Conservation (phyloP, 176 grass and related monocot genomes). For the Aegilops bicornis region DNA sequence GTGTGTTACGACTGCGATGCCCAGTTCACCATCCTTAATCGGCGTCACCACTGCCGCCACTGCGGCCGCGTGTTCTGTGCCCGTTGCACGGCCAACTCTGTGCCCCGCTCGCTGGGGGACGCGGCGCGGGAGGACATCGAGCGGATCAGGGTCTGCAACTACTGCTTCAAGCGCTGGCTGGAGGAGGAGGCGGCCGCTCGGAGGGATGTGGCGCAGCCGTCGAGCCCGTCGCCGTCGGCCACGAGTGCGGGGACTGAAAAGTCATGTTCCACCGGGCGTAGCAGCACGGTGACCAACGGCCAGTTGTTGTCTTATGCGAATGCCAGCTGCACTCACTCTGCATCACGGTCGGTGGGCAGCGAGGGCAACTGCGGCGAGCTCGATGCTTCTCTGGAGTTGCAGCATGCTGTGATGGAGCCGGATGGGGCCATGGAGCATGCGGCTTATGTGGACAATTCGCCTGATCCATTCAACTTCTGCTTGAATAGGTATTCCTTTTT, state of each 20-base stretch:
- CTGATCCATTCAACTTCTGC: conserved; percentile 60
- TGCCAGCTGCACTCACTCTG: conserved; percentile 37
- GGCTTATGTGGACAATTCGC: conserved; percentile 35
- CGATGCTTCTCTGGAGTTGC: conserved; percentile 48
- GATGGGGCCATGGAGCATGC: conserved; percentile 26
- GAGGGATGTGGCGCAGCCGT: conserved; percentile 28
- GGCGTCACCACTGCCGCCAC: conserved; percentile 89
- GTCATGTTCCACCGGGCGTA: conserved; percentile 53
- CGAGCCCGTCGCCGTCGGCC: conserved; percentile 53
- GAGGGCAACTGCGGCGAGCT: not conserved
- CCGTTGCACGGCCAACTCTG: conserved; percentile 75
- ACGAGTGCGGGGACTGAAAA: conserved; percentile 66
- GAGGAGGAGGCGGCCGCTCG: conserved; percentile 38
- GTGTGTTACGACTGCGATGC: conserved; percentile 96
- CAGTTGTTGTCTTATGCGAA: conserved; percentile 47
- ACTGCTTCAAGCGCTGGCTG: conserved; percentile 71
- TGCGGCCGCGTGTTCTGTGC: conserved; percentile 97
- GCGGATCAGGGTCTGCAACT: conserved; percentile 85
- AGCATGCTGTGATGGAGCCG: conserved; percentile 37
- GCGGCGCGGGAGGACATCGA: conserved; percentile 58
- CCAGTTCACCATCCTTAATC: conserved; percentile 89
- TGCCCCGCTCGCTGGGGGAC: conserved; percentile 50
- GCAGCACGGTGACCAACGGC: conserved; percentile 43
- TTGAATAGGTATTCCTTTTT: conserved; percentile 65
- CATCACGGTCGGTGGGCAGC: conserved; percentile 22